Base-by-base conservation (phyloP, 768 basidiomycete genomes). In the Cubamyces lactineus region DNA sequence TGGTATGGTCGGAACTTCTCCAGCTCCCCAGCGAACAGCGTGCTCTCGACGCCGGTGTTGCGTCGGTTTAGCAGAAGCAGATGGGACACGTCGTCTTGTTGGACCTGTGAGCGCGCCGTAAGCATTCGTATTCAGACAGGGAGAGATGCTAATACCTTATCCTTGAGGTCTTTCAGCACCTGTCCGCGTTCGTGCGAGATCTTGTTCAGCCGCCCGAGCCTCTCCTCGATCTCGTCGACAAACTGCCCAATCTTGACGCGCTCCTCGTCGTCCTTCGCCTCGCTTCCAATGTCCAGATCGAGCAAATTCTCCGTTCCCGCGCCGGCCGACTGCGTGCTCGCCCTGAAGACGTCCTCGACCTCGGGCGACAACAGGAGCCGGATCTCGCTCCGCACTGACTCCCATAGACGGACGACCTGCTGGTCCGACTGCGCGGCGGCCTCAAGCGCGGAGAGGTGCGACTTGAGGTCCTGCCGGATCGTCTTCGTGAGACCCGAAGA, bases 1-100 rank as follows among this genome's bases (percentile, higher is more conserved):
- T 97, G 94, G 70, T 92, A 95, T 0, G 95, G 93, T 21, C 86
- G 82, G 79, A 98, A 98, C 75, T 98, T 99, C 76, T 98, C 96
- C 21, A 98, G 83, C 72, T 98, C 95, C 9, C 89, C 84, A 0
- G 94, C 92, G 67, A 98, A 99, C 17, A 99, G 79, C 0, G 92
- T 83, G 0, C 91, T 89, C 66, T 98, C 94, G 11, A 91, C 89
- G 23, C 84, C 84, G 15, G 85, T 80, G 66, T 94, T 91, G 24
- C 94, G 89, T 34, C 94, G 86, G 72, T 96, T 96, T 51, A 98
- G 84, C 4, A 99, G 83, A 0, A 98, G 84, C 1, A 97, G 81
- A 71, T 96, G 94, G 0, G 96, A 99, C 26, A 98, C 96, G 66
- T 99, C 97, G 75, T 99, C 97, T 26, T 82, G 80, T 86, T 98